A percentile compares a stretch with the other conserved stretches of the same genome.
Evolutionary conservation across 2,329 filamentous ascomycete species (phyloP).

Genomic region (Talaromyces sp.): DNA sequence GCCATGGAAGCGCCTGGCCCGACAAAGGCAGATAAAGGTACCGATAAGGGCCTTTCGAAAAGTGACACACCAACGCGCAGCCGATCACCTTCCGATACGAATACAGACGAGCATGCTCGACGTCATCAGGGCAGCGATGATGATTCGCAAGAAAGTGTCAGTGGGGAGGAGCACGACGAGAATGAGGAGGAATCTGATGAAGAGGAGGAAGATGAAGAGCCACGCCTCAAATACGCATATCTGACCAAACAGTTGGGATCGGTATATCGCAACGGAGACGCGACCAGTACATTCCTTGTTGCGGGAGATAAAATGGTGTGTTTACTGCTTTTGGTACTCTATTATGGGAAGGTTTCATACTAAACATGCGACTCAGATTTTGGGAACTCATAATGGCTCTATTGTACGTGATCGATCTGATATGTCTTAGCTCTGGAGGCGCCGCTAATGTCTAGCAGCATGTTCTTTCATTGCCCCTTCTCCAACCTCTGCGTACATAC

Average conservation of each 20-base stretch:
- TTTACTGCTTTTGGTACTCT: background rate
- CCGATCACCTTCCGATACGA: slow-evolving; percentile 18
- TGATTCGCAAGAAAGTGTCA: slow-evolving; percentile 25
- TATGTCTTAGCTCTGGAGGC: background rate
- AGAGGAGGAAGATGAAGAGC: slow-evolving; percentile 91
- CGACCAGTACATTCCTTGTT: slow-evolving; percentile 86
- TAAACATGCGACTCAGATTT: slow-evolving; percentile 61
- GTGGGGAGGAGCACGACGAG: slow-evolving; percentile 51
- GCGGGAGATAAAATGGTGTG: slow-evolving; percentile 94
- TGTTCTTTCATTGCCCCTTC: slow-evolving; percentile 78
- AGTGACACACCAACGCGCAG: slow-evolving; percentile 22
- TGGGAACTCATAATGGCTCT: slow-evolving; percentile 95
- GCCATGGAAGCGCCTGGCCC: slow-evolving; percentile 45
- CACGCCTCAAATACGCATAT: slow-evolving; percentile 87
- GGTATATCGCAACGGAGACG: slow-evolving; percentile 92
- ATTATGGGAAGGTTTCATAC: slow-evolving; percentile 13
- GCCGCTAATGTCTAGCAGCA: slow-evolving; percentile 59
- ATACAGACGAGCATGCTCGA: slow-evolving; percentile 16
- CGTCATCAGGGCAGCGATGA: slow-evolving; percentile 24
- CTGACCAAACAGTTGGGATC: slow-evolving; percentile 77
- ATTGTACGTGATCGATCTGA: slow-evolving; percentile 64
- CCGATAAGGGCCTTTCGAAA: slow-evolving; percentile 22
- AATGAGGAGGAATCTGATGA: slow-evolving; percentile 76
- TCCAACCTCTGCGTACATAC: slow-evolving; percentile 81
- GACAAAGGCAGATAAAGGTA: slow-evolving; percentile 29